A percentile compares a stretch with the other conserved stretches of the same genome.
phyloP scores from a whole-genome alignment of 1,284 basidiomycete species.

The Leccinum griseonigrum region DNA sequence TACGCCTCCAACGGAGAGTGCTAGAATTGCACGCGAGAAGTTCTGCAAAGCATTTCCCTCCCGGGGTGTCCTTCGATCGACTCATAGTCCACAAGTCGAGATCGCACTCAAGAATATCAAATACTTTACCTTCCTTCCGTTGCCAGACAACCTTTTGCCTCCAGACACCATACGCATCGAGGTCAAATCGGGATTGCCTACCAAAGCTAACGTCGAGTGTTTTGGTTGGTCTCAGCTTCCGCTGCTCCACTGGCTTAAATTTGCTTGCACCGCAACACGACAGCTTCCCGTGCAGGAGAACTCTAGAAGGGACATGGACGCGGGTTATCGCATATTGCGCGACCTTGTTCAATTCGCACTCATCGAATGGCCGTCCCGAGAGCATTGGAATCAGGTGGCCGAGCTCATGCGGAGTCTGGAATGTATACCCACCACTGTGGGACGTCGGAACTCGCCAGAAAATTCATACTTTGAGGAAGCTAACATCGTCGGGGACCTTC shows the following conservation, averaged over 20 bases:
- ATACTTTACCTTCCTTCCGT: constrained; percentile 53
- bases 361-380: constrained; percentile 57
- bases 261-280: constrained; percentile 1
- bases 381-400: constrained; percentile 66
- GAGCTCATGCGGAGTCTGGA: constrained; percentile 55
- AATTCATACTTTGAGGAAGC: constrained; percentile 25
- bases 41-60: constrained; percentile 12
- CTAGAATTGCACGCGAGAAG: neutral
- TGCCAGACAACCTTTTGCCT: constrained; percentile 78
- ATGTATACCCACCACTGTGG: constrained; percentile 74
- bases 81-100: neutral
- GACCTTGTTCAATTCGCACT: constrained; percentile 79
- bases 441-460: constrained; percentile 9
- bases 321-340: constrained; percentile 42
- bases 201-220: constrained; percentile 66
- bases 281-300: constrained; percentile 8
- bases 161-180: constrained; percentile 35
- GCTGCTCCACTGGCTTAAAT: constrained; percentile 38
- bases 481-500: constrained; percentile 20
- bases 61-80: constrained; percentile 1
- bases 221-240: constrained; percentile 74
- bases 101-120: constrained; percentile 63
- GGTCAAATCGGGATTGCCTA: constrained; percentile 59
- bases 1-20: neutral
- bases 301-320: constrained; percentile 49